phyloP scores from a whole-genome alignment of 768 basidiomycete genomes.

The Amanita rubescens region DNA sequence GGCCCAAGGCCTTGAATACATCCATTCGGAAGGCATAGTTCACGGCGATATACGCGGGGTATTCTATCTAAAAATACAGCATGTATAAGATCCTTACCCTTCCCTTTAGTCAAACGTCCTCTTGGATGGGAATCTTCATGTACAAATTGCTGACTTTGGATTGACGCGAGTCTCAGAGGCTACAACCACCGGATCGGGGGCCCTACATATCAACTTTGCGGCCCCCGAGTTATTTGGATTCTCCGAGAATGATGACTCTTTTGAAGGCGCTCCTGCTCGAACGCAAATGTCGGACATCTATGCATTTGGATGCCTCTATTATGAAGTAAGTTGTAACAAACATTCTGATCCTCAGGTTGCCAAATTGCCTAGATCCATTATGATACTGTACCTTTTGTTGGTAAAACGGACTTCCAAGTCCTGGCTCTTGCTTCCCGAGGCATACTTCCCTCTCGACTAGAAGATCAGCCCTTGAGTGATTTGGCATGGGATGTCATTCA shows the following conservation, averaged over 20 bases:
- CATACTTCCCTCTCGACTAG: background rate
- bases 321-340: background rate
- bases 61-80: no score
- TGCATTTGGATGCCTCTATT: background rate
- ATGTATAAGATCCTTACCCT: background rate
- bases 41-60: background rate
- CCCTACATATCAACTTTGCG: background rate
- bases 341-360: no score
- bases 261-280: background rate
- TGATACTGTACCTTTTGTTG: background rate
- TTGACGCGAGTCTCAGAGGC: background rate
- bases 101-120: background rate
- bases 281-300: background rate
- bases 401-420: background rate
- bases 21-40: background rate
- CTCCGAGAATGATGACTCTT: background rate
- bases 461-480: background rate
- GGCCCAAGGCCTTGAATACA: background rate
- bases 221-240: background rate
- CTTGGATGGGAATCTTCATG: background rate
- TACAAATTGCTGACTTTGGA: background rate
- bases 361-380: no score
- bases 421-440: background rate
- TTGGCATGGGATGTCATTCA: background rate
- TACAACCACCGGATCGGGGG: background rate